These are phyloP conservation scores for Kwoniella bestiolae DNA, from an alignment of 768 basidiomycete genomes.

Conservation along the genomic window DNA sequence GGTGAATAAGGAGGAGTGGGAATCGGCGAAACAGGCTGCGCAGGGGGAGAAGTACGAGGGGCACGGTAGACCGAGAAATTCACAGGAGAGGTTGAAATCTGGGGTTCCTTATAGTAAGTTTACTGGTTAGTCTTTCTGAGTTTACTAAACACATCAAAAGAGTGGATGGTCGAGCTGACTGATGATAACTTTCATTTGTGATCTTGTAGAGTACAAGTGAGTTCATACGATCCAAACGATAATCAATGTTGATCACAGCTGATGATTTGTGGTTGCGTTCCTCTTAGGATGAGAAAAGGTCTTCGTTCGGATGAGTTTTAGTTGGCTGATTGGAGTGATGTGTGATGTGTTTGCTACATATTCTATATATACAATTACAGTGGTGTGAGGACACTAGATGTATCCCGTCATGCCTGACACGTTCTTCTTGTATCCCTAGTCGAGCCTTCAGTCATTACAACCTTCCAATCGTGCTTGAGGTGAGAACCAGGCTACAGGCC, in stretches of 20 bases:
- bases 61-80: conserved; percentile 72
- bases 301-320: conserved; percentile 52
- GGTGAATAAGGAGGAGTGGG: conserved; percentile 39
- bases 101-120: conserved; percentile 57
- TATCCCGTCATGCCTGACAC: too few relatives aligned
- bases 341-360: too few relatives aligned
- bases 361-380: too few relatives aligned
- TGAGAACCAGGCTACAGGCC: too few relatives aligned
- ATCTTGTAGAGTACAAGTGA: conserved; percentile 44
- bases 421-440: too few relatives aligned
- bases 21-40: conserved; percentile 60
- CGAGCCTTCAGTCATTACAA: too few relatives aligned
- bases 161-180: not conserved
- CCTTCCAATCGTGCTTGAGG: too few relatives aligned
- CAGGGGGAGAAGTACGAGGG: conserved; percentile 71
- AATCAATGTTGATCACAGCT: not conserved
- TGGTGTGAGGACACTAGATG: too few relatives aligned
- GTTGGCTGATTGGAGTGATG: too few relatives aligned
- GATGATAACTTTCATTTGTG: not conserved
- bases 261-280: not conserved
- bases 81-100: conserved; percentile 75
- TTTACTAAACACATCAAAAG: not conserved
- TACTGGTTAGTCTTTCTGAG: not conserved
- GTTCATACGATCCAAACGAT: not conserved
- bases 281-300: conserved; percentile 50